Percentiles rank a stretch among this genome's conserved stretches.
Conservation (phyloP, 2,329 filamentous ascomycete species). For the Trichoderma arundinaceum region DNA sequence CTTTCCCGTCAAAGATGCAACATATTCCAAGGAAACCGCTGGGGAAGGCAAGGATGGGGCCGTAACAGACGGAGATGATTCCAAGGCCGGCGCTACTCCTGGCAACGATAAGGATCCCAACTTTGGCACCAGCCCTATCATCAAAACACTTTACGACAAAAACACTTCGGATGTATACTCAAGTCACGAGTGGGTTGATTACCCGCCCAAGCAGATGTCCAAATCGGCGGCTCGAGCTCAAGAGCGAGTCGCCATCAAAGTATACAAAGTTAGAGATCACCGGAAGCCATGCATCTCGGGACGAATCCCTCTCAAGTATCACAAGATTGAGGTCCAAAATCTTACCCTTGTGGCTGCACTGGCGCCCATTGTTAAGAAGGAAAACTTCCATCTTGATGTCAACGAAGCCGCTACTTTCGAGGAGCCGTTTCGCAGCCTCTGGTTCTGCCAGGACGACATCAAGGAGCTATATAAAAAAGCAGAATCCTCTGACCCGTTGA, state of each 20-base stretch:
- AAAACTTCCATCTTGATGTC: constrained; percentile 48
- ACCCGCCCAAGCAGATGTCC: constrained; percentile 51
- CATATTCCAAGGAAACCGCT: constrained; percentile 32
- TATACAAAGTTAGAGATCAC: constrained; percentile 54
- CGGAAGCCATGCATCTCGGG: constrained; percentile 49
- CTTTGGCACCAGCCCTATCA: constrained; percentile 41
- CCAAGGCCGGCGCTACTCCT: constrained; percentile 2
- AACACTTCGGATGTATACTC: constrained; percentile 34
- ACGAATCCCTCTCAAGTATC: constrained; percentile 47
- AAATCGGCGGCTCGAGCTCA: constrained; percentile 46
- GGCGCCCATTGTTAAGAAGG: constrained; percentile 51
- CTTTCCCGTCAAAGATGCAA: constrained; percentile 35
- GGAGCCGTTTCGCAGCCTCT: constrained; percentile 50
- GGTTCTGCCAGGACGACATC: constrained; percentile 53
- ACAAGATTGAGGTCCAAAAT: constrained; percentile 52
- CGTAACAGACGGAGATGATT: background rate
- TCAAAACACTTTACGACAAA: constrained; percentile 51
- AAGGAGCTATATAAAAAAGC: constrained; percentile 41
- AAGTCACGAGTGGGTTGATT: constrained; percentile 48
- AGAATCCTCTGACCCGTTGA: constrained; percentile 40
- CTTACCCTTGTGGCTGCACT: constrained; percentile 49
- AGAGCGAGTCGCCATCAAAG: constrained; percentile 51
- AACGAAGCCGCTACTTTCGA: constrained; percentile 47
- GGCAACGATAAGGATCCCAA: constrained; percentile 36
- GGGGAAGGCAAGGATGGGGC: constrained; percentile 31